Base-by-base conservation (phyloP, 169 alveolate genomes). In the Eimeria zaria region DNA sequence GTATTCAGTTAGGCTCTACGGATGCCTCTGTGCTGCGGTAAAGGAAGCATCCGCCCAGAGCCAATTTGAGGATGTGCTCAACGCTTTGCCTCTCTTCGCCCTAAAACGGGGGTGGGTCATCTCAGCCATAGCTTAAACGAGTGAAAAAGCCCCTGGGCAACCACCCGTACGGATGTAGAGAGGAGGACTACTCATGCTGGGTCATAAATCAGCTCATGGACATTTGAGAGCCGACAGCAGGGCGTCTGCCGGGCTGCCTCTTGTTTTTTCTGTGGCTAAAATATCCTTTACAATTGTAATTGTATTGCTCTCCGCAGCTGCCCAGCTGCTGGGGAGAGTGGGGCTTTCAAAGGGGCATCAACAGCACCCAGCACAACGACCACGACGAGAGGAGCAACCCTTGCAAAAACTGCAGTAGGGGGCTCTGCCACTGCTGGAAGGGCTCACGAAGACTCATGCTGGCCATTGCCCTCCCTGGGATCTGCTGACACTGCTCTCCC, bases 61-160 rank as follows among this genome's bases (percentile, higher is more conserved):
- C n/a, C 91, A 51, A 1, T 58, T 83, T 20, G 91, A 39, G 55
- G 33, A 83, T 1, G 8, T 83, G 58, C 91, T 83, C 24, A 30
- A 83, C 9, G n/a, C 58, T 36, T 53, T 83, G 91, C 91, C 91
- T 20, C 91, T 83, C 53, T 83, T 83, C 51, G 91, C 76, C 76
- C 36, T 83, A 53, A 83, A 83, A 60, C 9, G 14, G 64, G 69
- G 44, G 88, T 78, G 46, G 67, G 88, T 78, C 30, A n/a, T 36
- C 51, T 16, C 51, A 14, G 51, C 4, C 53, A 18, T 39, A 20
- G 53, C 83, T 18, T 14, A 1, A 53, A 44, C n/a, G 78, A 16
- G 24, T 24, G 8, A 73, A 3, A 39, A 16, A 20, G 53, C 55
- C 83, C 55, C 18, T 73, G 20, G 22, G 20, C 33, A 7, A 73